Conservation (phyloP, 306 rosid genomes). For the Glycine tomentella region DNA sequence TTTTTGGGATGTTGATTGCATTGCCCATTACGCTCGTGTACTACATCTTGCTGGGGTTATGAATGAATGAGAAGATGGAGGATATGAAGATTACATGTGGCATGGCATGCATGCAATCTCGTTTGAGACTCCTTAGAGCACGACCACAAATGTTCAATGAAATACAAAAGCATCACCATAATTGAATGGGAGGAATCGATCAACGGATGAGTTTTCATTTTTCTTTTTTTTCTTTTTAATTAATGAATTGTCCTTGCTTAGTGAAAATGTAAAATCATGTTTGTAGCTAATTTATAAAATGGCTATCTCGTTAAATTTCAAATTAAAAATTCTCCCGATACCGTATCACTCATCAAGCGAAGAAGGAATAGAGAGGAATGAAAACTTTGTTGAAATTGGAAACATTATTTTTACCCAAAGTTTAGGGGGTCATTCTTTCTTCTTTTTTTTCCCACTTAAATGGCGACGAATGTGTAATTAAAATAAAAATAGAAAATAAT, state of each 20-base stretch:
- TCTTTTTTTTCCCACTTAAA: background rate
- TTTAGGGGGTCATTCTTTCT: background rate
- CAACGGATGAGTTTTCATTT: slow-evolving; percentile 40
- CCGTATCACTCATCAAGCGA: slow-evolving; percentile 6
- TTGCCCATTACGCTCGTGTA: slow-evolving; percentile 90
- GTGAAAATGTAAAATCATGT: slow-evolving; percentile 62
- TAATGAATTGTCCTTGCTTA: slow-evolving; percentile 47
- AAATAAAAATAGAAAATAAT: no score
- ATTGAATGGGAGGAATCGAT: slow-evolving; percentile 42
- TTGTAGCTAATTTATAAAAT: slow-evolving; percentile 58
- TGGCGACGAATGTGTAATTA: background rate
- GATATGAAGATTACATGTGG: slow-evolving; percentile 21
- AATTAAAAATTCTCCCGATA: slow-evolving; percentile 26
- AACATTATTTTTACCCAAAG: background rate
- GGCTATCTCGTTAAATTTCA: slow-evolving; percentile 1
- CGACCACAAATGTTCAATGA: slow-evolving; percentile 12
- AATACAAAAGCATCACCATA: slow-evolving; percentile 38
- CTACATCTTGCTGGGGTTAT: slow-evolving; percentile 90
- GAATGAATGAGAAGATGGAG: slow-evolving; percentile 32
- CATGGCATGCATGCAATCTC: slow-evolving; percentile 41
- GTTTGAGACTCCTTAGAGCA: background rate
- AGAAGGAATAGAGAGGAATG: slow-evolving; percentile 9
- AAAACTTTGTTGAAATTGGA: slow-evolving; percentile 7
- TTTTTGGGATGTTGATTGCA: slow-evolving; percentile 55
- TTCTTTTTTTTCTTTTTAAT: background rate